Conservation (phyloP, 495 filamentous ascomycete species). For the Penicillium soppii region DNA sequence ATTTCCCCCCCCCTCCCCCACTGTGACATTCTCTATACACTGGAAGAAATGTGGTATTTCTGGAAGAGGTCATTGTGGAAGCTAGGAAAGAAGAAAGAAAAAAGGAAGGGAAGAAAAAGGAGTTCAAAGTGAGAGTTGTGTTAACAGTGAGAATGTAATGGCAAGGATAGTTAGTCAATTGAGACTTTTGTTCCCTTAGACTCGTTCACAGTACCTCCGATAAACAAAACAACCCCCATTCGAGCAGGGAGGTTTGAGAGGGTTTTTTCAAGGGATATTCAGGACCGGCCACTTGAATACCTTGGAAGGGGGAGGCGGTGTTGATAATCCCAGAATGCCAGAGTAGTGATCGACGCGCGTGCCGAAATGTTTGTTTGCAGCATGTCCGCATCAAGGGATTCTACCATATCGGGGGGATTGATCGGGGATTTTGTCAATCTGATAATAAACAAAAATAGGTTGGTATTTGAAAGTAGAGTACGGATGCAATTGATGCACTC, state of each 20-base stretch:
- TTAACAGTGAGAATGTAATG: no score
- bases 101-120: no score
- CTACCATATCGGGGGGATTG: not conserved
- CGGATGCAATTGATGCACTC: not conserved
- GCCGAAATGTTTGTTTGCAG: slow-evolving; percentile 30
- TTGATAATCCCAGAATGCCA: slow-evolving; percentile 33
- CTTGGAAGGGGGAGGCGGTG: slow-evolving; percentile 39
- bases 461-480: not conserved
- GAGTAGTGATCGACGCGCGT: slow-evolving; percentile 26
- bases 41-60: not conserved
- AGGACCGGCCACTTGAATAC: slow-evolving; percentile 10
- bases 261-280: slow-evolving; percentile 12
- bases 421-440: slow-evolving; percentile 9
- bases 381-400: slow-evolving; percentile 8
- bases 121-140: no score
- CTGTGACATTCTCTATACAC: not conserved
- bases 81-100: no score
- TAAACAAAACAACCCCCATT: not conserved
- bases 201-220: not conserved
- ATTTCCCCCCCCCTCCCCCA: not conserved
- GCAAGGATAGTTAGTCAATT: no score
- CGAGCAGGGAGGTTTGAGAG: not conserved
- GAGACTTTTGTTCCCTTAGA: not conserved
- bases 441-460: not conserved
- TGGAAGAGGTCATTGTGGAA: not conserved